Evolutionary conservation across 192 early-diverging fungal species (phyloP), one percentile per base, ranked within the genome.

Genomic region (Podila epicladia): DNA sequence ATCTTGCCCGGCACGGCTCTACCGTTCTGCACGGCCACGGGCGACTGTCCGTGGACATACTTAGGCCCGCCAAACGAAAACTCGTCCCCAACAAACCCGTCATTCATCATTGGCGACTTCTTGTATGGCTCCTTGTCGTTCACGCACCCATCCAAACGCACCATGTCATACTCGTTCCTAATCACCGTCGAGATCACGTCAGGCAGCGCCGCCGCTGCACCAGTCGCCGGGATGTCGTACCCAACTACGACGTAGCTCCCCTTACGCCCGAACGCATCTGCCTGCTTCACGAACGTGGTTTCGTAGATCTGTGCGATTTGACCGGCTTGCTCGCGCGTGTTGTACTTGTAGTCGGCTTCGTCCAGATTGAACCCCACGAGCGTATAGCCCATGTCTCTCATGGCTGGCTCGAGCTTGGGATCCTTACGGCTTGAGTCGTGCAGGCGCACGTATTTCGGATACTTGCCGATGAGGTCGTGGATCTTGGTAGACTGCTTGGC

Each of bases 191-290:
- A 58, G 58, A 87, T 72, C 33, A 84, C 70, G 15, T 85, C 84
- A 20, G 83, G 82, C 28, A 87, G 62, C 9, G 86, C 86, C 32
- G 73, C 82, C 20, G 73, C 83, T 8, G 84, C 83, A 0, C 86
- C 86, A 2, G 86, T 84, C 38, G 74, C 82, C 13, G 84, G 86
- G 69, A 87, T 87, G 65, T 87, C 86, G 51, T 87, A 87, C 31
- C 85, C 84, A 26, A 87, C 74, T 9, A 68, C 82, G 19, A 87
- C 67, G 51, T 84, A 87, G 28, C 79, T 79, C 1, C 74, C 84
- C 58, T 85, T 85, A 45, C 82, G 77, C 68, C 85, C 84, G 53
- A 83, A 87, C 2, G 84, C 85, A 13, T 87, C 86, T 1, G 73
- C 38, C 66, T 87, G 86, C 49, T 85, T 87, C 3, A 33, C 13